Evolutionary conservation across 331 rosid species (phyloP).

Genomic region (Erythrophleum ivorense): DNA sequence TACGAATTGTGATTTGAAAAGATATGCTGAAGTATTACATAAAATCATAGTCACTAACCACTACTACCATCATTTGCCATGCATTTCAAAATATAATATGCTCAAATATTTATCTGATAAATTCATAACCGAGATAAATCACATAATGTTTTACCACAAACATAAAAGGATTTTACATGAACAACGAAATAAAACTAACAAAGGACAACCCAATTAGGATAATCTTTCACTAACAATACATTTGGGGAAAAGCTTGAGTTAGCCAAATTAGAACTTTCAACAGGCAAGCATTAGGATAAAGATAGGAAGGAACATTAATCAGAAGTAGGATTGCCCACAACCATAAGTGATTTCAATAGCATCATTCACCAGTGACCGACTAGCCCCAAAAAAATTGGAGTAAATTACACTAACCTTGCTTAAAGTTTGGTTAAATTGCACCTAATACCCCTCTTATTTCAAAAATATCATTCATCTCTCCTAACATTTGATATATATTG

Average conservation of each 20-base stretch:
- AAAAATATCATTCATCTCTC: too few species aligned
- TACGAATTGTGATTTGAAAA: slow-evolving; percentile 5
- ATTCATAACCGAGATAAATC: slow-evolving; percentile 9
- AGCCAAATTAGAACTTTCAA: slow-evolving; percentile 15
- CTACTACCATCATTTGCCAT: not conserved
- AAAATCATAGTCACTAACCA: not conserved
- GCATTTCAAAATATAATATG: not conserved
- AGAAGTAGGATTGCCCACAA: not conserved
- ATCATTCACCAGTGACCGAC: not conserved
- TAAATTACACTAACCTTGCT: not conserved
- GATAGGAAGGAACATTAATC: not conserved
- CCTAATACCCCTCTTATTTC: not conserved
- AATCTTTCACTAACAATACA: not conserved
- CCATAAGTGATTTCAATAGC: not conserved
- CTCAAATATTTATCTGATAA: not conserved
- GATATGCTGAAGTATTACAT: not conserved
- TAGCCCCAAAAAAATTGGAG: not conserved
- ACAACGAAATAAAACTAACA: slow-evolving; percentile 5
- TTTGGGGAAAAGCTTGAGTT: not conserved
- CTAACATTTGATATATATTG: not conserved
- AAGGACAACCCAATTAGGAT: not conserved
- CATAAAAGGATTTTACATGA: not conserved
- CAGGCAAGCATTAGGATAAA: not conserved
- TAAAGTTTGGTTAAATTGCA: not conserved
- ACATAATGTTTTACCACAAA: slow-evolving; percentile 17